phyloP scores from a whole-genome alignment of 495 filamentous ascomycete genomes.

The Hypoxylon fragiforme region DNA sequence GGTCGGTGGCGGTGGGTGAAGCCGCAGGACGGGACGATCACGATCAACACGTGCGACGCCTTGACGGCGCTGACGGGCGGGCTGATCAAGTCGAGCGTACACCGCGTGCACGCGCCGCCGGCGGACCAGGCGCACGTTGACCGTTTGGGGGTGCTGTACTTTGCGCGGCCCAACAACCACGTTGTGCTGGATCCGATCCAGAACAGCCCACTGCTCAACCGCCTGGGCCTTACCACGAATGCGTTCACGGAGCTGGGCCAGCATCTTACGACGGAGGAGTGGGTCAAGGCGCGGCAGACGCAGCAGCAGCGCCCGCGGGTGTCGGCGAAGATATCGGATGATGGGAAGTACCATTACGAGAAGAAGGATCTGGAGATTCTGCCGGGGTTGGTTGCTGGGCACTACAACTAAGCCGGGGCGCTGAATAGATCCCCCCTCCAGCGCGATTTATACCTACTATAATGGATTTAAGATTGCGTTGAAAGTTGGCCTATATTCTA shows the following conservation, averaged over 20 bases:
- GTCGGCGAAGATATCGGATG: constrained; percentile 45
- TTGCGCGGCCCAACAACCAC: constrained; percentile 46
- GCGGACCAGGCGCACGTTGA: constrained; percentile 55
- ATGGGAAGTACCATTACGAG: constrained; percentile 39
- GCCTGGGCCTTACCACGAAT: constrained; percentile 44
- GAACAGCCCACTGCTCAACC: constrained; percentile 48
- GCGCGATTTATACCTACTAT: too few species aligned
- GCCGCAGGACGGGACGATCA: constrained; percentile 55
- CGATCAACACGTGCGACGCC: constrained; percentile 56
- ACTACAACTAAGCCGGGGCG: constrained; percentile 51
- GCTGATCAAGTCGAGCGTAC: constrained; percentile 55
- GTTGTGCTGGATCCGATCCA: constrained; percentile 51
- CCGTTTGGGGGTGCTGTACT: constrained; percentile 56
- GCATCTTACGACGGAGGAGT: constrained; percentile 41
- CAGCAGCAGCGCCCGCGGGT: constrained; percentile 48
- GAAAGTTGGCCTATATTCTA: too few species aligned
- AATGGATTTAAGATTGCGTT: too few species aligned
- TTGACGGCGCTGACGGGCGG: constrained; percentile 53
- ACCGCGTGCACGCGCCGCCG: constrained; percentile 55
- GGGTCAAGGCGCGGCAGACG: constrained; percentile 43
- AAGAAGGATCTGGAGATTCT: constrained; percentile 53
- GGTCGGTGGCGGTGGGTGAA: constrained; percentile 55
- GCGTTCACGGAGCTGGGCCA: constrained; percentile 38
- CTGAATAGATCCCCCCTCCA: too few species aligned
- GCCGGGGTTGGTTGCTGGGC: constrained; percentile 48